Evolutionary conservation across 2,329 filamentous ascomycete species (phyloP), one percentile per base, ranked within the genome.

Genomic region (Malbranchea zuffiana): DNA sequence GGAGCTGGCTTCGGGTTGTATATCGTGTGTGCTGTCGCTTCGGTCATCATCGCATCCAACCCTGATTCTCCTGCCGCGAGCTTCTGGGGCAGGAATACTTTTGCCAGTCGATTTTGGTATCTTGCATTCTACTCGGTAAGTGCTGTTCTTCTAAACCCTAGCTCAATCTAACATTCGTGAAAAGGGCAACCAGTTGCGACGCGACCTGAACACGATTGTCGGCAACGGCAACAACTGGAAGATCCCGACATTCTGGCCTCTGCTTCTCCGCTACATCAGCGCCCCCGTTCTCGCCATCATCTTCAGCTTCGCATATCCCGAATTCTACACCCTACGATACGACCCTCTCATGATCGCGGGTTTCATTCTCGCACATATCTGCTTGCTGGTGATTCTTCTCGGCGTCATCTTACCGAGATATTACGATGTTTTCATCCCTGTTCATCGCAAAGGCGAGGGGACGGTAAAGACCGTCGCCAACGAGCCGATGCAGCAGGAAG

Each of bases 61-160:
- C 69, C 71, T 0, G 54, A 61, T 30, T 49, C 53, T 1, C 46
- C 46, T 4, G 64, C 66, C 0, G 57, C 67, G 0, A 53, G 53
- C 1, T 62, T 67, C 44, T 72, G 65, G 53, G 54, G 53, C 3
- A 47, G 46, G 4, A 69, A 61, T 24, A 39, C 45, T 0, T 50
- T 62, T 16, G 23, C 61, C 1, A 51, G 54, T 24, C 60, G 60
- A 1, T 63, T 73, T 30, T 75, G 69, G 67, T 75, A 66, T 42
- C 46, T 74, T 12, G 61, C 62, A 1, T 71, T 73, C 43, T 75
- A 75, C 52, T 75, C 71, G n/a, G 71, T 72, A 61, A 54, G 67
- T 47, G 1, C 1, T 1, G 6, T 1, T 19, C 11, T 2, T 8
- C 17, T 15, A 18, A 23, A 23, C 37, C 32, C 41, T 28, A 47